Evolutionary conservation across 805 yeast species (phyloP), one percentile per base, ranked within the genome.

Genomic region (Torulaspora microellipsoides): DNA sequence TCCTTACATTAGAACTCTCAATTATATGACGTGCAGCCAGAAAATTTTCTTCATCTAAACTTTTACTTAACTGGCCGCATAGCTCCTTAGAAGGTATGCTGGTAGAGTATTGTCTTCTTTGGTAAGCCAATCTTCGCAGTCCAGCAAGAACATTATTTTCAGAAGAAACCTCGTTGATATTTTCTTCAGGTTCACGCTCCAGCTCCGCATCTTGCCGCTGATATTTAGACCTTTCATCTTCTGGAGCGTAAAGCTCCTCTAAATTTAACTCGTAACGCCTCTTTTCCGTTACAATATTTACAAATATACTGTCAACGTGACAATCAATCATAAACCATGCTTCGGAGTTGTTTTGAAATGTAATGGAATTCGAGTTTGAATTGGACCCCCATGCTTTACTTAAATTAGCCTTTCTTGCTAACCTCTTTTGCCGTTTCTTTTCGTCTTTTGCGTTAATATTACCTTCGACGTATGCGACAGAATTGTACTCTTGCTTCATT

Each of bases 301-400:
- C 73, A 42, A 71, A 76, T 3, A 88, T 75, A 31, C 78, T 78
- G 47, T 81, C 83, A 2, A 76, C 64, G 23, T 72, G 69, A 38
- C 87, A 75, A 54, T 87, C 88, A 37, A 89, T 69, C 76, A 86
- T 78, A 15, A 86, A 79, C 98, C 98, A 90, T 20, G 85, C 76
- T 53, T 87, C 88, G 4, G 65, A 50, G 12, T 85, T 84, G 54
- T 27, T 39, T 17, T 30, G 36, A 20, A 43, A 43, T 9, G 42
- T 42, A 8, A 42, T 39, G 10, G 42, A 13, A n/a, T 30, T 35
- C 5, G 46, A 35, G 4, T 23, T 76, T 48, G 77, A 75, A 50
- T 76, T 76, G 3, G 76, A 70, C 0, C 80, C 73, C 43, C 74
- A 69, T 4, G 75, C 71, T 10, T 71, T 72, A n/a, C 72, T 67